Evolutionary conservation across 495 filamentous ascomycete species (phyloP).

Genomic region (Ramalina peruviana): DNA sequence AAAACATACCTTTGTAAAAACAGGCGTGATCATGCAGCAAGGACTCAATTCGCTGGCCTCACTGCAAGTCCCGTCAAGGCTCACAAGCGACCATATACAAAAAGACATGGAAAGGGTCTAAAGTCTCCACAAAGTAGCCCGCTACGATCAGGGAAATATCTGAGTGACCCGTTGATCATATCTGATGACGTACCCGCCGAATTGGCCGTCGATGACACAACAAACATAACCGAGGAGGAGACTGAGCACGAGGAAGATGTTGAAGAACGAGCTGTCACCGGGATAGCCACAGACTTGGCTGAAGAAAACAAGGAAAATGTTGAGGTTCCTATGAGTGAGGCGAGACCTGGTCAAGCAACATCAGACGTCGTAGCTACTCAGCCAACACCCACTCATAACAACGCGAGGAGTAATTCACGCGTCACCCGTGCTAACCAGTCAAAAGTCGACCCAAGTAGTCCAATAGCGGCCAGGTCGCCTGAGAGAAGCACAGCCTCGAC

Average conservation of each 20-base stretch:
- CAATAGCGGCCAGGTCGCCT: neutral
- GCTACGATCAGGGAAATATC: neutral
- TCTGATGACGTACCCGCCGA: conserved; percentile 8
- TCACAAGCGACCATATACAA: conserved; percentile 1
- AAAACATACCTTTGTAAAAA: conserved; percentile 25
- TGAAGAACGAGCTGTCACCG: conserved; percentile 16
- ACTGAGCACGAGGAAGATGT: conserved; percentile 36
- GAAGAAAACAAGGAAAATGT: conserved; percentile 41
- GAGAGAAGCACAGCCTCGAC: conserved; percentile 15
- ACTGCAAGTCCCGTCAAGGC: conserved; percentile 23
- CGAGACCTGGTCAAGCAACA: conserved; percentile 26
- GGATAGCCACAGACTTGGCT: conserved; percentile 20
- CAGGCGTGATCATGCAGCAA: conserved; percentile 25
- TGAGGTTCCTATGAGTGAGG: conserved; percentile 18
- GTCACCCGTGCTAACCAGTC: conserved; percentile 14
- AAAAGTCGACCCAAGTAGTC: neutral
- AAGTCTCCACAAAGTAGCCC: neutral
- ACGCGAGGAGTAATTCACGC: neutral
- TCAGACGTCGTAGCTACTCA: conserved; percentile 29
- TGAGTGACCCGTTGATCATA: conserved; percentile 9
- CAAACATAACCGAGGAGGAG: conserved; percentile 33
- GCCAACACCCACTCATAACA: conserved; percentile 11
- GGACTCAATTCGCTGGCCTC: conserved; percentile 27
- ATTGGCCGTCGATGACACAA: conserved; percentile 5
- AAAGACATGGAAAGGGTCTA: neutral